Base-by-base conservation (phyloP, 2,329 filamentous ascomycete species). In the Phoma sp. region DNA sequence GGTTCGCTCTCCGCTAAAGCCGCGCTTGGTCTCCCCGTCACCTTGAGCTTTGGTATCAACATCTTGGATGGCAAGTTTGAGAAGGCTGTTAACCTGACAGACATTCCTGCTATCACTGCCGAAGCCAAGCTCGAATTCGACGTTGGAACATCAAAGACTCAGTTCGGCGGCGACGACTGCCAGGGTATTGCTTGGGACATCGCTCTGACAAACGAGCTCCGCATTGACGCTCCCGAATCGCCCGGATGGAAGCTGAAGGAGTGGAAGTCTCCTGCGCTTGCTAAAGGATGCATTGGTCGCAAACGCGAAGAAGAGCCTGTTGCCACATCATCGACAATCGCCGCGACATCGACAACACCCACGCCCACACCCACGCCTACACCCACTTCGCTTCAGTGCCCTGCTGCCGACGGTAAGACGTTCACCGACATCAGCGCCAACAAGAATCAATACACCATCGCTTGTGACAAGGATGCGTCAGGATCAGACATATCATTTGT, bases 121-220 rank as follows among this genome's bases (percentile, higher is more conserved):
- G 51, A 54, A 37, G 51, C 51, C 2, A 54, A 54, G 44, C 44
- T 54, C 7, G 51, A 54, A 21, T 48, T 54, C 12, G 51, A 47
- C 9, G 31, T 54, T 17, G 51, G 51, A 31, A 54, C 51, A n/a
- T 48, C 51, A 3, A 48, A 43, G 32, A 48, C 33, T 15, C 51
- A 54, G 10, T 43, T 54, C 12, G 51, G 51, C 35, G 35, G 51
- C 15, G 51, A 54, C 33, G 36, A 40, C 12, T 54, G 51, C 15
- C 44, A 54, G 22, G 51, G 51, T 19, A 48, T 54, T n/a, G 51
- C 32, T 31, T 54, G 51, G 51, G 44, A 54, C n/a, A 48, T 54
- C 12, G 38, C 44, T 38, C 43, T 54, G 13, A 54, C 51, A 25
- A 54, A 54, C 39, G 51, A 48, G 25, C 37, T 54, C n/a, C 51